Conservation (phyloP, 208 protist species). For the Trypanosoma avium region DNA sequence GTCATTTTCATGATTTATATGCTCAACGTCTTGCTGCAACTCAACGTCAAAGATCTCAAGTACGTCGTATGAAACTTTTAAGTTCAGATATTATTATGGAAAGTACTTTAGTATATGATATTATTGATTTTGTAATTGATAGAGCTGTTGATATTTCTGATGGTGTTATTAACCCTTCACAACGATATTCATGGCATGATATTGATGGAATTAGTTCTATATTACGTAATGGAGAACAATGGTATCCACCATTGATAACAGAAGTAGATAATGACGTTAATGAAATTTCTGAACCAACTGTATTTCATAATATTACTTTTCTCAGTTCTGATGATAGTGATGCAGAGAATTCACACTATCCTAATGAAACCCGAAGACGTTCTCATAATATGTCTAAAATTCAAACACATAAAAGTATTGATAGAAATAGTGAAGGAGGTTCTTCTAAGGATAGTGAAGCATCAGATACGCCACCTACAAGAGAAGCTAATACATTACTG, state of each 20-base stretch:
- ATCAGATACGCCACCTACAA: not conserved
- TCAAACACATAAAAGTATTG: not conserved
- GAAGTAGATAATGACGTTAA: constrained; percentile 13
- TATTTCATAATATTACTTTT: constrained; percentile 69
- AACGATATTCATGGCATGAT: constrained; percentile 69
- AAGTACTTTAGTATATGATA: constrained; percentile 70
- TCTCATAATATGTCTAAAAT: not conserved
- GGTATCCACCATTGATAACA: constrained; percentile 71
- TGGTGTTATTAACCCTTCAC: constrained; percentile 27
- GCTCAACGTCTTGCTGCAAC: constrained; percentile 60
- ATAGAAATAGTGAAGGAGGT: not conserved
- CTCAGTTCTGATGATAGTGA: constrained; percentile 88
- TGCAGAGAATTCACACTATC: constrained; percentile 74
- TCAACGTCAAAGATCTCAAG: constrained; percentile 52
- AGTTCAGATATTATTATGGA: constrained; percentile 75
- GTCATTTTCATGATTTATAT: constrained; percentile 59
- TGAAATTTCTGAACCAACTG: constrained; percentile 18
- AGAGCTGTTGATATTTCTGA: constrained; percentile 79
- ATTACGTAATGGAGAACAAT: constrained; percentile 52
- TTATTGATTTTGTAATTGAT: constrained; percentile 79
- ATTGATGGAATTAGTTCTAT: constrained; percentile 75
- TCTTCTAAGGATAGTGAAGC: not conserved
- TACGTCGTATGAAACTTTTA: constrained; percentile 71
- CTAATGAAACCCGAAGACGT: constrained; percentile 35
- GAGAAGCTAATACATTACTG: not conserved